Evolutionary conservation across 257 asterid genomes (phyloP).

Genomic region (Coffea eugenioides): DNA sequence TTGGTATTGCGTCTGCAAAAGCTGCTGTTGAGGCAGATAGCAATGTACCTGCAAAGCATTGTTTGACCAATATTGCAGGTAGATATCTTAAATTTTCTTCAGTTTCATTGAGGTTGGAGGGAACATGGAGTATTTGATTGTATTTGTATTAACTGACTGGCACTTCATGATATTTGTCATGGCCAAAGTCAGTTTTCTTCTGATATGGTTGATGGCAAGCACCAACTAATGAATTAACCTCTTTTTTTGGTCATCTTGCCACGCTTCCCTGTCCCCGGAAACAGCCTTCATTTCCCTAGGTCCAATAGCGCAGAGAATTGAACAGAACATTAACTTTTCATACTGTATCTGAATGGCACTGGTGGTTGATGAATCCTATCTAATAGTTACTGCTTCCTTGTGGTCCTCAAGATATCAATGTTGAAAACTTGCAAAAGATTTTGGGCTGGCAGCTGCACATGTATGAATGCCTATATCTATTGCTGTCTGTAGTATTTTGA

Average conservation of each 20-base stretch:
- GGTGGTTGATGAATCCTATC: neutral
- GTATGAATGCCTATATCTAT: neutral
- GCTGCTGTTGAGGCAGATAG: constrained; percentile 73
- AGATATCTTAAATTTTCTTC: neutral
- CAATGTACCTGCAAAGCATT: constrained; percentile 61
- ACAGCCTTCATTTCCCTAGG: neutral
- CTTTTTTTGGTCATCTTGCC: neutral
- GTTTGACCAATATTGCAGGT: constrained; percentile 62
- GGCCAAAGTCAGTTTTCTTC: neutral
- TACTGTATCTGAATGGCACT: neutral
- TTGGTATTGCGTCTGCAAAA: constrained; percentile 91
- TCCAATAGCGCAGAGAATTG: neutral
- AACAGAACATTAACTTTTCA: neutral
- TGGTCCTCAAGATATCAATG: neutral
- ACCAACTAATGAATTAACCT: too few relatives aligned
- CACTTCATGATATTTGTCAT: neutral
- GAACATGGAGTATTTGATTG: neutral
- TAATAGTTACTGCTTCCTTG: neutral
- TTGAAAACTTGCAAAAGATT: neutral
- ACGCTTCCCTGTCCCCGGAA: neutral
- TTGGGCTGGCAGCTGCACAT: neutral
- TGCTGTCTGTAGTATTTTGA: too few relatives aligned
- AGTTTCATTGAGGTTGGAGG: neutral
- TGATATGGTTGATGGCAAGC: neutral
- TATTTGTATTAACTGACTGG: neutral